These are phyloP conservation scores for Candida andamanensis DNA, from an alignment of 805 yeast genomes.

Conservation along the genomic window DNA sequence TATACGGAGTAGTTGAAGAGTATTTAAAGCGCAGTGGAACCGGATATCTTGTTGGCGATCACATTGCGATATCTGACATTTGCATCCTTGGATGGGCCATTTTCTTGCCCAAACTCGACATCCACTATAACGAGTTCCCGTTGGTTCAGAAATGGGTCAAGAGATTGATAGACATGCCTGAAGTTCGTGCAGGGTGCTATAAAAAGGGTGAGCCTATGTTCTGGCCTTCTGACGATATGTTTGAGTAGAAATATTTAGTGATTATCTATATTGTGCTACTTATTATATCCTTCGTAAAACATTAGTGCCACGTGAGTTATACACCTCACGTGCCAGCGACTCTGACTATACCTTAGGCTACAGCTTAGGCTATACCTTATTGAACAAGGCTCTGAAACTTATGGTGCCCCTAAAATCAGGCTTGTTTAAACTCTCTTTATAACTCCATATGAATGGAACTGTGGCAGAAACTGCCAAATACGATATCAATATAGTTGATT, in stretches of 20 bases:
- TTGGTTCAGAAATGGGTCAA: conserved; percentile 37
- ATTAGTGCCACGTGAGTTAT: background rate
- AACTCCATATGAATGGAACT: conserved; percentile 36
- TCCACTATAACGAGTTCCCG: conserved; percentile 38
- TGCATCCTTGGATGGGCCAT: conserved; percentile 44
- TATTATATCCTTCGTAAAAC: too few relatives aligned
- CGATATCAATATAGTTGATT: conserved; percentile 28
- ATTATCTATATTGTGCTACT: too few relatives aligned
- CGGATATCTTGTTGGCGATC: conserved; percentile 59
- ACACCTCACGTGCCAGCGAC: background rate
- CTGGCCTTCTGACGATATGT: conserved; percentile 3
- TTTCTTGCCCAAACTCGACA: conserved; percentile 11
- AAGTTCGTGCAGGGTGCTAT: conserved; percentile 25
- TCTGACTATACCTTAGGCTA: background rate
- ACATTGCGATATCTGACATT: conserved; percentile 56
- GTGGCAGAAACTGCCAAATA: conserved; percentile 38
- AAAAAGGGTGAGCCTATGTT: conserved; percentile 7
- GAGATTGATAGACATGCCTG: conserved; percentile 26
- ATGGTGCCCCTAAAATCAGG: conserved; percentile 29
- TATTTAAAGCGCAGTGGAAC: conserved; percentile 42
- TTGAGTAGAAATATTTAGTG: background rate
- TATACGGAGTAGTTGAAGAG: conserved; percentile 50
- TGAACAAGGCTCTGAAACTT: conserved; percentile 31
- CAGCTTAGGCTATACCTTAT: too few relatives aligned
- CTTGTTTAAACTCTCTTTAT: conserved; percentile 27